Base-by-base conservation (phyloP, 331 rosid genomes). In the Pyracantha coccinea region DNA sequence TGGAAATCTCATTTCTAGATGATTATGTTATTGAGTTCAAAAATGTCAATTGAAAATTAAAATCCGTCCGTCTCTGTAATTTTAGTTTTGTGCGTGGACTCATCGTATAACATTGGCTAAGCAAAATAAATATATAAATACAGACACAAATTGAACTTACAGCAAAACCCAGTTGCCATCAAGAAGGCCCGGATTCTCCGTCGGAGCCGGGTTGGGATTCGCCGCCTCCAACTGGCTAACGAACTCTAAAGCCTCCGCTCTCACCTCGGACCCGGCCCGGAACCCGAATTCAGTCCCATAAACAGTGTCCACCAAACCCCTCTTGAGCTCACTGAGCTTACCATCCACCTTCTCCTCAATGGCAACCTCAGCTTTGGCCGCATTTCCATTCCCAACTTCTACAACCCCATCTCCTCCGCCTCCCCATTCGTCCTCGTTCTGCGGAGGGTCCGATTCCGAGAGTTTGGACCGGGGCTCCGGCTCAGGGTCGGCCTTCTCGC, bases 111-210 rank as follows among this genome's bases (percentile, higher is more conserved):
- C 45, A 38, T 4, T 38, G 45, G 45, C 45, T 38, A 38, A n/a
- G 32, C 13, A 9, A 11, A 66, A n/a, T 9, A 38, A 38, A 28
- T 28, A 28, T 2, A 38, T 38, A 38, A 38, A 38, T 38, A 38
- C 45, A 38, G 14, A 9, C 41, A 59, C 25, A 14, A 54, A 83
- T 73, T 13, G 54, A 75, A 87, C 97, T 92, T 85, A 94, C 97
- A 95, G 83, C 90, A 95, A 87, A 11, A 95, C 78, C 99, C 99
- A 95, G 79, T 83, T 86, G 65, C 99, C 99, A 78, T 87, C 81
- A 15, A 95, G 92, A 79, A 92, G 87, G 20, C 44, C 88, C 15
- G 91, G 83, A 12, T 88, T 82, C 80, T 89, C 92, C 1, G 84
- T 91, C 33, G 97, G 90, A 12, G 96, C 93, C 2, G 79, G 75